Evolutionary conservation across 2,329 filamentous ascomycete genomes (phyloP), one percentile per base, ranked within the genome.

Genomic region (Microdochium trichocladiopsis): DNA sequence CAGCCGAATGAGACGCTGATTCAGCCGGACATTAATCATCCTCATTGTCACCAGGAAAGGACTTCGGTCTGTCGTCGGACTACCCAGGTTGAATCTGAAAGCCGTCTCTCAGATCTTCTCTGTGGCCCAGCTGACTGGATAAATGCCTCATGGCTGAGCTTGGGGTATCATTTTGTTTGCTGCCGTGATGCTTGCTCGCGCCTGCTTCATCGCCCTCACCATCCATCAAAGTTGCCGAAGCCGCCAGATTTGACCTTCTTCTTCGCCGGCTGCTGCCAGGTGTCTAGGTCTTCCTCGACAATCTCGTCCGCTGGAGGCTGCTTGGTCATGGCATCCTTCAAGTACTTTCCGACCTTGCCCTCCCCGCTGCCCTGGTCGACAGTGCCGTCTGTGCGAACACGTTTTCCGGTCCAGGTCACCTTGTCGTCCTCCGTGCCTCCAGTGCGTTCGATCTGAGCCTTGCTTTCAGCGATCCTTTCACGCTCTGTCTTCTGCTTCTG

Each of bases 321-420:
- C 24, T 63, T 66, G 59, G 55, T 70, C 48, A 76, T 66, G 16
- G 78, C 77, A 16, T 78, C 76, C 64, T 89, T 87, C 50, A 99
- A 70, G 66, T 97, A 97, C 68, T 93, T 96, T 8, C 93, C 94
- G 12, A 84, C 83, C 4, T 69, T 71, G 6, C 71, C 73, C 11
- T 69, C 68, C 14, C 69, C 67, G 25, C 70, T 69, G 14, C 64
- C 67, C 25, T 66, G 65, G 1, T 78, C 77, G 1, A 83, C 74
- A 0, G 76, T 82, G 1, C 84, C 87, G 61, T 87, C 82, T 2
- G 75, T 78, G 24, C 91, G 77, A 49, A 99, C 83, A 41, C 92
- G 77, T 72, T 97, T 99, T 3, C 94, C 94, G 2, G 94, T 97
- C 94, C 94, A 99, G 2, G 94, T 99, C 2, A 89, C 86, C 65